phyloP scores from a whole-genome alignment of 441 rosid genomes.

The Pelargonium myrrhifolium region DNA sequence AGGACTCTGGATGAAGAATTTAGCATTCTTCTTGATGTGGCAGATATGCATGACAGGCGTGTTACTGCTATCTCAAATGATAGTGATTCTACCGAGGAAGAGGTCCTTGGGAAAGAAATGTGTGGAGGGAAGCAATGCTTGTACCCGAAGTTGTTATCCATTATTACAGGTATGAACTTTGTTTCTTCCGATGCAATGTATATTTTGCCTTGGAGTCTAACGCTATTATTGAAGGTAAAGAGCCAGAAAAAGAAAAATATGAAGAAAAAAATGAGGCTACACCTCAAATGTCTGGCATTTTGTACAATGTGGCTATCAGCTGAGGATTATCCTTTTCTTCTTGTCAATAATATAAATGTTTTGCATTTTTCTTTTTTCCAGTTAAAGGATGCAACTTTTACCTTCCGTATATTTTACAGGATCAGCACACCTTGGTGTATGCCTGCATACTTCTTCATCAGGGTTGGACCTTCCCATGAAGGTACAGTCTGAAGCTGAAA shows the following conservation, averaged over 20 bases:
- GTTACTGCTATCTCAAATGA: slow-evolving; percentile 75
- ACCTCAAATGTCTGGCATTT: slow-evolving; percentile 85
- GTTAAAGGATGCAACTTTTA: slow-evolving; percentile 6
- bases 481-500: slow-evolving; percentile 26
- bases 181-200: slow-evolving; percentile 4
- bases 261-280: slow-evolving; percentile 65
- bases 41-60: slow-evolving; percentile 89
- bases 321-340: slow-evolving; percentile 89
- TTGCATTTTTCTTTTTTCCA: not conserved
- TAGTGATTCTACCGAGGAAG: slow-evolving; percentile 43
- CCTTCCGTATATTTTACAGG: slow-evolving; percentile 31
- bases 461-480: slow-evolving; percentile 99
- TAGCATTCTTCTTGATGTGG: slow-evolving; percentile 87
- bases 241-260: slow-evolving; percentile 83
- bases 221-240: slow-evolving; percentile 58
- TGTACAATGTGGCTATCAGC: slow-evolving; percentile 96
- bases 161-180: slow-evolving; percentile 66
- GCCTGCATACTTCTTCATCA: slow-evolving; percentile 95
- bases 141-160: slow-evolving; percentile 70
- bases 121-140: slow-evolving; percentile 38
- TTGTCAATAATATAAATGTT: slow-evolving; percentile 11
- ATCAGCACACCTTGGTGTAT: slow-evolving; percentile 92
- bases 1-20: slow-evolving; percentile 99
- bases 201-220: slow-evolving; percentile 8
- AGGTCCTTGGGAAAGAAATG: slow-evolving; percentile 41